A percentile compares a stretch with the other conserved stretches of the same genome.
phyloP scores from a whole-genome alignment of 148 eudicot species.

The Diospyros lotus region DNA sequence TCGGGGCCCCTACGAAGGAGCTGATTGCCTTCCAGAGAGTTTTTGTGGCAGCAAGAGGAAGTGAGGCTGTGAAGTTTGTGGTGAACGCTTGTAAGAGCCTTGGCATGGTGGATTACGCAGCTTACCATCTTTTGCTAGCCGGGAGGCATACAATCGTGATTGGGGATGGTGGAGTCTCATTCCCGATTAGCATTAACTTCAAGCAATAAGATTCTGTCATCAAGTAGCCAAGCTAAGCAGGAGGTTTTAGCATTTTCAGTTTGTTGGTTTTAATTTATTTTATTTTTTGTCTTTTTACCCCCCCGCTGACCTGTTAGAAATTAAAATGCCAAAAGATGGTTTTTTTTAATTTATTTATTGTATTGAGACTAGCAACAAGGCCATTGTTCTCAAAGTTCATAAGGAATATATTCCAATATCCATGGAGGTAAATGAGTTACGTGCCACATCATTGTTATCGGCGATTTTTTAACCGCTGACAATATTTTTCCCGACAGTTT shows the following conservation, averaged over 20 bases:
- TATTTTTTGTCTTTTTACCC: too few species aligned
- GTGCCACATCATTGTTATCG: too few species aligned
- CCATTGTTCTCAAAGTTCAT: slow-evolving; percentile 75
- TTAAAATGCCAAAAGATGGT: too few species aligned
- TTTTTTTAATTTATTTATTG: too few species aligned
- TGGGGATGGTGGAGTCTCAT: slow-evolving; percentile 17
- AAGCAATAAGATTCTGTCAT: too few species aligned
- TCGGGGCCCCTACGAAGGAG: slow-evolving; percentile 10
- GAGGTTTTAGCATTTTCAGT: too few species aligned
- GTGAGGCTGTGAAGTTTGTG: neutral
- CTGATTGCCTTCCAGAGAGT: slow-evolving; percentile 20
- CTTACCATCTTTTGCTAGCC: slow-evolving; percentile 4
- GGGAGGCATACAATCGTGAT: slow-evolving; percentile 12
- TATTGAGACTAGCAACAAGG: slow-evolving; percentile 85
- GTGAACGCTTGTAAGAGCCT: slow-evolving; percentile 21
- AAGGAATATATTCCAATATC: slow-evolving; percentile 94
- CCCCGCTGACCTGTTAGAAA: too few species aligned
- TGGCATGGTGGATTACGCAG: slow-evolving; percentile 10
- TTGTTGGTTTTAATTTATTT: too few species aligned
- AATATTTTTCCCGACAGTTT: too few species aligned
- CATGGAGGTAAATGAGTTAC: slow-evolving; percentile 80
- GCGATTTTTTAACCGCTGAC: too few species aligned
- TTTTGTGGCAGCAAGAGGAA: slow-evolving; percentile 1
- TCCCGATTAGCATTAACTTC: slow-evolving; percentile 1
- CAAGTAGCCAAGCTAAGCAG: too few species aligned